Base-by-base conservation (phyloP, 2,329 filamentous ascomycete genomes). In the Truncatella angustata region DNA sequence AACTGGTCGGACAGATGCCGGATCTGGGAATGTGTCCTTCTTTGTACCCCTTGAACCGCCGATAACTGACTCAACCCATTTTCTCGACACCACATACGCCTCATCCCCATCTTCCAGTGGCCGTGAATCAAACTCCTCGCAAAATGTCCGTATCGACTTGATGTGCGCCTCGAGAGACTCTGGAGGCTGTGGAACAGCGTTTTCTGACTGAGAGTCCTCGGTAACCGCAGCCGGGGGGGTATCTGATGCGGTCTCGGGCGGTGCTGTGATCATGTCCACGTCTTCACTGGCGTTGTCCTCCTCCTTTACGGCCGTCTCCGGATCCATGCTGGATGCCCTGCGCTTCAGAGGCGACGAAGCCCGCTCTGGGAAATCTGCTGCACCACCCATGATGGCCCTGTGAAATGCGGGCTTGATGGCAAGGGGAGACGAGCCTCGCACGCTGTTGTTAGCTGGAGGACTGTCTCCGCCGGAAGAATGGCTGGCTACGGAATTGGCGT, bases 1-100 rank as follows among this genome's bases (percentile, higher is more conserved):
- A 28, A 97, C 81, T 0, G 90, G 88, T 1, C 91, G 91, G 51
- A 94, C 80, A 6, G 73, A 61, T 10, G 76, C 66, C n/a, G 77
- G 72, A 56, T 88, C 88, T n/a, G 43, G 37, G 10, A 34, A 42
- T 11, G 36, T 76, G 18, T 76, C 77, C 48, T 78, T 71, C 52
- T 81, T 78, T 14, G 75, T 69, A n/a, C 83, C 80, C 7, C 80
- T 77, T 45, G 81, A 82, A 51, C 89, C 77, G 21, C 87, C 80
- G 54, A 87, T 75, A 3, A 94, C 90, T 54, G 84, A 82, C 52
- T 81, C 78, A 30, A 97, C 78, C 94, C 94, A 97, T 54, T 78
- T 78, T 47, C 79, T 81, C 2, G 92, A 95, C 4, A 97, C 82
- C 18, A 96, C 71, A 61, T 86, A 96, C 12, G 87, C 89, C 50